phyloP scores from a whole-genome alignment of 2,329 filamentous ascomycete genomes.

The Aureobasidium sp. region DNA sequence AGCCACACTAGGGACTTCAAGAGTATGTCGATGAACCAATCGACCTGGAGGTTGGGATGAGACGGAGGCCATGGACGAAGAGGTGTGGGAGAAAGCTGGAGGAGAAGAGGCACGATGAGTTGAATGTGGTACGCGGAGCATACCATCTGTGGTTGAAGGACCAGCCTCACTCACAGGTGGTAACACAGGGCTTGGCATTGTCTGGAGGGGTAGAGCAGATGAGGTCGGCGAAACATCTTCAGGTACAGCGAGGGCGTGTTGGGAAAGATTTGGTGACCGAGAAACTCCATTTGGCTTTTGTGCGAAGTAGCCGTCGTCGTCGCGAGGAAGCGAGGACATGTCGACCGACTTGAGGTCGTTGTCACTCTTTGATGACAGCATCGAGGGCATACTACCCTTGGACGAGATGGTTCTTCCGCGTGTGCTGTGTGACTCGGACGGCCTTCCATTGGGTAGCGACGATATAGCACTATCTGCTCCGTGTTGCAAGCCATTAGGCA shows the following conservation, averaged over 20 bases:
- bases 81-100: slow-evolving; percentile 30
- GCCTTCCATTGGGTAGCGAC: slow-evolving; percentile 51
- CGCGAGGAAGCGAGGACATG: neutral
- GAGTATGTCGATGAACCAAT: slow-evolving; percentile 75
- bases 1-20: slow-evolving; percentile 74
- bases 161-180: slow-evolving; percentile 24
- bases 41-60: slow-evolving; percentile 43
- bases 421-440: slow-evolving; percentile 26
- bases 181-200: slow-evolving; percentile 19
- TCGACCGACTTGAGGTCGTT: slow-evolving; percentile 25
- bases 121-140: slow-evolving; percentile 21
- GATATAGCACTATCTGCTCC: slow-evolving; percentile 41
- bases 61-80: slow-evolving; percentile 42
- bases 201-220: neutral
- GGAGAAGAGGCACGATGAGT: slow-evolving; percentile 29
- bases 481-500: slow-evolving; percentile 25
- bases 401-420: slow-evolving; percentile 5
- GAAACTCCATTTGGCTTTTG: slow-evolving; percentile 27
- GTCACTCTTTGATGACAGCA: slow-evolving; percentile 24
- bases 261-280: slow-evolving; percentile 22
- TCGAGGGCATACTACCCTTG: slow-evolving; percentile 14
- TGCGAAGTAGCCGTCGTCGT: slow-evolving; percentile 41
- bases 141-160: slow-evolving; percentile 17
- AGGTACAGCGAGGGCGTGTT: neutral
- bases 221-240: slow-evolving; percentile 4